phyloP scores from a whole-genome alignment of 305 asterid species.

The Fraxinus velutina region DNA sequence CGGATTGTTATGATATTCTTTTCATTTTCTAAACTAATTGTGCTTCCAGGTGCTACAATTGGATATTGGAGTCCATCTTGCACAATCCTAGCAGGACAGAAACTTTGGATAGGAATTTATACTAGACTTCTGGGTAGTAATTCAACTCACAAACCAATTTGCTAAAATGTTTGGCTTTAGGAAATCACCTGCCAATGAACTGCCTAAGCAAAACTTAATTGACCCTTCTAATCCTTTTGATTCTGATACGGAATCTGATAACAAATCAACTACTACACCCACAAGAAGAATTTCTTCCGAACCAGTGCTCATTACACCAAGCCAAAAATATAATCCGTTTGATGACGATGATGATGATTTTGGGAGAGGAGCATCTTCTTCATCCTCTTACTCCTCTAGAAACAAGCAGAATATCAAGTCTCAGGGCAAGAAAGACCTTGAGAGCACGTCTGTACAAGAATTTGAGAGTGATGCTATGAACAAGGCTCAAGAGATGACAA shows the following conservation, averaged over 20 bases:
- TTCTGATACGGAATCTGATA: background rate
- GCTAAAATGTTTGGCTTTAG: conserved; percentile 62
- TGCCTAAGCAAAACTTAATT: conserved; percentile 21
- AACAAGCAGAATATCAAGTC: conserved; percentile 20
- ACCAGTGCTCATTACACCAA: conserved; percentile 40
- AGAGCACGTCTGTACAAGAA: conserved; percentile 74
- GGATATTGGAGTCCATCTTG: background rate
- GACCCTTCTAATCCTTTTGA: conserved; percentile 34
- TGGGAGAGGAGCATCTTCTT: conserved; percentile 33
- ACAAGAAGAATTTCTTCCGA: conserved; percentile 70
- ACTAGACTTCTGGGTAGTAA: background rate
- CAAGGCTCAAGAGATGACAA: conserved; percentile 66
- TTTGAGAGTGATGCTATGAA: conserved; percentile 66
- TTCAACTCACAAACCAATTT: background rate
- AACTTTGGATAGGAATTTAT: background rate
- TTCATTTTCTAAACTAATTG: background rate
- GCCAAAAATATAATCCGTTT: background rate
- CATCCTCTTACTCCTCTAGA: background rate
- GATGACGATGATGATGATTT: conserved; percentile 34
- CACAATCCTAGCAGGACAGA: background rate
- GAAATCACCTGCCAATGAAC: conserved; percentile 30
- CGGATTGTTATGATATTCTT: background rate
- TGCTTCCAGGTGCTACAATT: background rate
- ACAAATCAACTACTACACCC: background rate
- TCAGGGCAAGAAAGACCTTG: conserved; percentile 34